Evolutionary conservation across 1,284 basidiomycete species (phyloP).

Genomic region (Pseudozyma pruni): DNA sequence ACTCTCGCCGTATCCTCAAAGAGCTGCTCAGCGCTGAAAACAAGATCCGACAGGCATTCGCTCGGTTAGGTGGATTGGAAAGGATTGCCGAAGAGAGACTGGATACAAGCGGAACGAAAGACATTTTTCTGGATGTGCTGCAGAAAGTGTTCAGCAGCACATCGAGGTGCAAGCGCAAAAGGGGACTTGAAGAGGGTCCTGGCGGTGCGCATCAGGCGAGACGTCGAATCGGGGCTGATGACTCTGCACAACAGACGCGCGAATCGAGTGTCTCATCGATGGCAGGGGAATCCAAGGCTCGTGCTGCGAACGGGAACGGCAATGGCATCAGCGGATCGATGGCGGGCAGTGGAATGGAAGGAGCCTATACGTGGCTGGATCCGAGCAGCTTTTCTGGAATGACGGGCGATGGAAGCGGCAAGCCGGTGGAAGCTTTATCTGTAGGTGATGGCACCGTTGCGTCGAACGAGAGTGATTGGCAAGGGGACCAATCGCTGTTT

Average conservation of each 20-base stretch:
- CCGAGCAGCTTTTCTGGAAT: slow-evolving; percentile 9
- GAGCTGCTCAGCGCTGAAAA: slow-evolving; percentile 39
- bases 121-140: slow-evolving; percentile 42
- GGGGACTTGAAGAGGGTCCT: slow-evolving; percentile 7
- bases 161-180: slow-evolving; percentile 26
- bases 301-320: neutral
- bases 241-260: slow-evolving; percentile 24
- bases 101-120: slow-evolving; percentile 35
- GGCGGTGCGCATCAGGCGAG: slow-evolving; percentile 8
- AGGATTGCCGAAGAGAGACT: slow-evolving; percentile 33
- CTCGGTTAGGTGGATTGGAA: slow-evolving; percentile 29
- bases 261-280: slow-evolving; percentile 25
- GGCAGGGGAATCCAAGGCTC: slow-evolving; percentile 3
- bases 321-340: neutral
- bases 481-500: slow-evolving; percentile 32
- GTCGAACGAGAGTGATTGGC: slow-evolving; percentile 41
- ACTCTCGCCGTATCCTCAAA: slow-evolving; percentile 43
- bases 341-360: slow-evolving; percentile 9
- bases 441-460: slow-evolving; percentile 22
- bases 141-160: slow-evolving; percentile 22
- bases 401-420: slow-evolving; percentile 1
- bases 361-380: slow-evolving; percentile 28
- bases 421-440: slow-evolving; percentile 11
- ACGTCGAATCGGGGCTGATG: slow-evolving; percentile 5
- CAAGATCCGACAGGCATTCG: slow-evolving; percentile 36